Conservation (phyloP, 176 grass and related monocot species). For the Phragmites australis region DNA sequence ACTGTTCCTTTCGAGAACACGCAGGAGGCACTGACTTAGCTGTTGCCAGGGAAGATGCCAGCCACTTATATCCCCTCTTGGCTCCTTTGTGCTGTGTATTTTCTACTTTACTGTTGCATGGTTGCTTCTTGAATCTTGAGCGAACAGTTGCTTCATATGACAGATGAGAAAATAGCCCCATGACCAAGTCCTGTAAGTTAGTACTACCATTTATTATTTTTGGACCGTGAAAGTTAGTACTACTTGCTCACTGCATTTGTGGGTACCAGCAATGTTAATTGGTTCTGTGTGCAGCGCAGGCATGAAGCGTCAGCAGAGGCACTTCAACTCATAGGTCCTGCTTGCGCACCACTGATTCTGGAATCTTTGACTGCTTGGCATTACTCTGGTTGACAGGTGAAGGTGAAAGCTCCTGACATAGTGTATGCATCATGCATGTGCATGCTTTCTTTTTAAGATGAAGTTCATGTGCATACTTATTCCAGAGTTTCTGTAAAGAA, state of each 20-base stretch:
- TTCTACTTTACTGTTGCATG: not conserved
- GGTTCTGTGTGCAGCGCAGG: constrained; percentile 16
- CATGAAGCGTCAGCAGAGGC: constrained; percentile 13
- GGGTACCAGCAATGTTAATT: constrained; percentile 38
- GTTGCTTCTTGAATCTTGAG: constrained; percentile 13
- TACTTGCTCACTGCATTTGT: constrained; percentile 14
- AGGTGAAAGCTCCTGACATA: constrained; percentile 27
- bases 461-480: constrained; percentile 4
- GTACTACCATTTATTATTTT: no score
- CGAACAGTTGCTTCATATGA: constrained; percentile 9
- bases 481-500: not conserved
- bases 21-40: not conserved
- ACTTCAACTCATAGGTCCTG: constrained; percentile 13
- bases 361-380: constrained; percentile 47
- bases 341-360: constrained; percentile 4
- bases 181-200: not conserved
- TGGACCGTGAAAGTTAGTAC: no score
- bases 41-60: constrained; percentile 3
- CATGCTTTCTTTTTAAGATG: constrained; percentile 13
- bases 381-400: not conserved
- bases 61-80: not conserved
- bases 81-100: not conserved
- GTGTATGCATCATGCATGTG: not conserved
- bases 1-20: not conserved
- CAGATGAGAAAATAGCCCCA: not conserved